phyloP scores from a whole-genome alignment of 2,329 filamentous ascomycete species.

The Exophiala xenobiotica region DNA sequence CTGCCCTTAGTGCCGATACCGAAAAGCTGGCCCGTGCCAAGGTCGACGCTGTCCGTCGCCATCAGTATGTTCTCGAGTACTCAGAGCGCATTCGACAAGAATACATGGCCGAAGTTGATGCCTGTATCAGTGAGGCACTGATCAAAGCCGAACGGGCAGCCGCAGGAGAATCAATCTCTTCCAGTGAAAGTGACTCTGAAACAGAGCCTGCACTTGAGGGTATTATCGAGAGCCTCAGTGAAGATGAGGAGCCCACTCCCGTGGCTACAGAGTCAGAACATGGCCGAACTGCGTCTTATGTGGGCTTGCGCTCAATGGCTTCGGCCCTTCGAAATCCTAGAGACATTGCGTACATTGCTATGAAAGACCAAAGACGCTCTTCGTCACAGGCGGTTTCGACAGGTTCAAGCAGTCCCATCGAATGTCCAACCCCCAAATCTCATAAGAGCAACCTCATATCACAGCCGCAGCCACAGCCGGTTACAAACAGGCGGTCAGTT shows the following conservation, averaged over 20 bases:
- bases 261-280: slow-evolving; percentile 22
- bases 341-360: slow-evolving; percentile 46
- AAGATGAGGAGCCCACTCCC: slow-evolving; percentile 19
- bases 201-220: slow-evolving; percentile 25
- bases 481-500: slow-evolving; percentile 74
- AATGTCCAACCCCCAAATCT: slow-evolving; percentile 87
- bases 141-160: slow-evolving; percentile 86
- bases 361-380: slow-evolving; percentile 48
- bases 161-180: slow-evolving; percentile 70
- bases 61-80: slow-evolving; percentile 92
- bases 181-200: slow-evolving; percentile 47
- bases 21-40: slow-evolving; percentile 81
- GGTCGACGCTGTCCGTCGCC: slow-evolving; percentile 87
- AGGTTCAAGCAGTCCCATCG: slow-evolving; percentile 83
- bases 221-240: slow-evolving; percentile 16
- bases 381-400: slow-evolving; percentile 72
- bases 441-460: slow-evolving; percentile 63
- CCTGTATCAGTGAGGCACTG: slow-evolving; percentile 91
- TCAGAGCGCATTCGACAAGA: slow-evolving; percentile 92
- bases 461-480: slow-evolving; percentile 55
- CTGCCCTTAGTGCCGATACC: slow-evolving; percentile 84
- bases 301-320: slow-evolving; percentile 49
- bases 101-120: slow-evolving; percentile 87
- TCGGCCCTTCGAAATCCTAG: slow-evolving; percentile 57
- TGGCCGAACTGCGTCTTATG: slow-evolving; percentile 18